phyloP scores from a whole-genome alignment of 306 rosid species.

The Spatholobus suberectus region DNA sequence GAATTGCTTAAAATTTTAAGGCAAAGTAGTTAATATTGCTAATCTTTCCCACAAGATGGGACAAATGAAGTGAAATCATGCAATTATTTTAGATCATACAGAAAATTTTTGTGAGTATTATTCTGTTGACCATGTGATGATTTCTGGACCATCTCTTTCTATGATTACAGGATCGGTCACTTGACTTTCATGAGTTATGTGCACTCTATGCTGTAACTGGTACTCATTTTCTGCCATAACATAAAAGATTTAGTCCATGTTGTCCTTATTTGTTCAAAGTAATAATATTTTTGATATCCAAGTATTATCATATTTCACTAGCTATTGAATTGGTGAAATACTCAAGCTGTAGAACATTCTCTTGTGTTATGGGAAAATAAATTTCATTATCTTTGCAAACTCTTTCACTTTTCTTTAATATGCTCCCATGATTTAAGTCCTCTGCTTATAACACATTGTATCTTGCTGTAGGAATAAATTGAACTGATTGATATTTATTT shows the following conservation, averaged over 20 bases:
- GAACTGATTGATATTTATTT: background rate
- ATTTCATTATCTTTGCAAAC: constrained; percentile 22
- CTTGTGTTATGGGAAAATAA: background rate
- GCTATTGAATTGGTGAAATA: constrained; percentile 34
- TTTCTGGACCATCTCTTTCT: constrained; percentile 50
- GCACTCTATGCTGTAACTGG: constrained; percentile 97
- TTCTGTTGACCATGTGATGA: constrained; percentile 40
- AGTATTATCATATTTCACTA: constrained; percentile 1
- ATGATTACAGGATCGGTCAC: constrained; percentile 92
- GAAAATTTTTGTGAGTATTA: background rate
- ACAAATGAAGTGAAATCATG: constrained; percentile 17
- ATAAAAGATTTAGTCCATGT: constrained; percentile 26
- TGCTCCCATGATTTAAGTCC: constrained; percentile 4
- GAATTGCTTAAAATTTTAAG: background rate
- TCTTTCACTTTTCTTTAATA: background rate
- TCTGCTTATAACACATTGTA: background rate
- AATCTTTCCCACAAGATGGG: constrained; percentile 9
- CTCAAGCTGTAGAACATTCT: constrained; percentile 14
- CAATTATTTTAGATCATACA: constrained; percentile 1
- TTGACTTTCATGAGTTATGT: constrained; percentile 95
- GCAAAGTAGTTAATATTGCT: background rate
- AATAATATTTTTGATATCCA: background rate
- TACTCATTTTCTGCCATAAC: constrained; percentile 58
- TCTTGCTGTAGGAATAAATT: background rate
- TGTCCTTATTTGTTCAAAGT: constrained; percentile 18